Conservation (phyloP, 2,329 filamentous ascomycete genomes). For the Erysiphe pulchra region DNA sequence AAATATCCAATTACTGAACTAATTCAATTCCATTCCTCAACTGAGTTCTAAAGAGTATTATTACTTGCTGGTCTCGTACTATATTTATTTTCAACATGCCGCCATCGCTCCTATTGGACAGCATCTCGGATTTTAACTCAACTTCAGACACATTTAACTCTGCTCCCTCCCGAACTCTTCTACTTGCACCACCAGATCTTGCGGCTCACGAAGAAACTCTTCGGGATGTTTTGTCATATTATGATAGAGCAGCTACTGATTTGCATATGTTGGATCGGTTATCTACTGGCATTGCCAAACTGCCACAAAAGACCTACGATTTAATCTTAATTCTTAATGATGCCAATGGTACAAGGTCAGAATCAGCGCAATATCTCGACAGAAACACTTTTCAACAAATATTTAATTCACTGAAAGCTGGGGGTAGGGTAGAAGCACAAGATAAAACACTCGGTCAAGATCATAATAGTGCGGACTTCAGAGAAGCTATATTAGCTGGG, state of each 20-base stretch:
- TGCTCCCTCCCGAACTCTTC: conserved; percentile 29
- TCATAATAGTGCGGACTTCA: conserved; percentile 23
- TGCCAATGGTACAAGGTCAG: conserved; percentile 34
- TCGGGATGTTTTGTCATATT: conserved; percentile 39
- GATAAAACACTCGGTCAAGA: conserved; percentile 30
- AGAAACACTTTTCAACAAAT: conserved; percentile 43
- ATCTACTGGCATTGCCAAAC: conserved; percentile 50
- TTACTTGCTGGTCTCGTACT: no score
- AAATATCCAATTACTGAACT: no score
- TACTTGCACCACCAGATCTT: conserved; percentile 76
- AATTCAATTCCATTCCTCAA: no score
- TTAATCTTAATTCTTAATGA: conserved; percentile 63
- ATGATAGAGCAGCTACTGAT: conserved; percentile 56
- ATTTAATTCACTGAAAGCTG: conserved; percentile 42
- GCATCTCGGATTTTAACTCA: no score
- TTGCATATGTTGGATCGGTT: conserved; percentile 96
- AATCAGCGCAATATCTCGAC: conserved; percentile 37
- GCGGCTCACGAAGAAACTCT: conserved; percentile 64
- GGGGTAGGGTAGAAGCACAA: conserved; percentile 42
- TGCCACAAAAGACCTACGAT: conserved; percentile 60
- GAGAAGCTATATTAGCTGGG: conserved; percentile 69
- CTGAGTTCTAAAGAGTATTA: no score
- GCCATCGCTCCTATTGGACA: no score
- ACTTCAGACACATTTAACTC: no score
- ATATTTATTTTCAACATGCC: no score